Evolutionary conservation across 1,139 yeast genomes (phyloP).

Genomic region (Blastobotrys persicus): DNA sequence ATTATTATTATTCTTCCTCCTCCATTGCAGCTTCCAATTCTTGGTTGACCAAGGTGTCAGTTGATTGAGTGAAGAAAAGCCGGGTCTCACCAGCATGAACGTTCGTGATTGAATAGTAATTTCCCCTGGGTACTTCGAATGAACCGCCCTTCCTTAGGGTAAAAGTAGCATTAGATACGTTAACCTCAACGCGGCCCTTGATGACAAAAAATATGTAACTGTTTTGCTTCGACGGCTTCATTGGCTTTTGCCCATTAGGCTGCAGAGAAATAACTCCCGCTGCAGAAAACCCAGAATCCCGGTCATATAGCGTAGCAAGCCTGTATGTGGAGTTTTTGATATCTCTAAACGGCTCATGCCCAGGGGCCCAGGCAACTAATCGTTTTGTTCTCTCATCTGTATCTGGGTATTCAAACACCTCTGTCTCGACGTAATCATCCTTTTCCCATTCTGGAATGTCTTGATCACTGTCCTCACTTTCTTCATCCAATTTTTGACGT

Average conservation of each 20-base stretch:
- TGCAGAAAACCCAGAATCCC: slow-evolving; percentile 65
- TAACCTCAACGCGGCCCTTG: slow-evolving; percentile 67
- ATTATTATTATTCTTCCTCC: slow-evolving; percentile 4
- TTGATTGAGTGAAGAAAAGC: slow-evolving; percentile 75
- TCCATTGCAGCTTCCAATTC: slow-evolving; percentile 8
- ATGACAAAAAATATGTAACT: slow-evolving; percentile 74
- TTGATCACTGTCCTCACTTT: slow-evolving; percentile 21
- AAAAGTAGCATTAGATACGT: slow-evolving; percentile 57
- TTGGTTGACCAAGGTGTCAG: slow-evolving; percentile 34
- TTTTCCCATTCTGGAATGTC: slow-evolving; percentile 12
- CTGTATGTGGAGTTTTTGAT: slow-evolving; percentile 56
- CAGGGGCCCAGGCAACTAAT: slow-evolving; percentile 69
- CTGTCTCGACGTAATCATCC: slow-evolving; percentile 52
- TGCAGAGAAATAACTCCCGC: slow-evolving; percentile 75
- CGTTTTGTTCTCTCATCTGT: slow-evolving; percentile 46
- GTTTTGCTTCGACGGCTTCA: slow-evolving; percentile 63
- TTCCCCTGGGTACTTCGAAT: slow-evolving; percentile 77
- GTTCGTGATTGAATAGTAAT: slow-evolving; percentile 61
- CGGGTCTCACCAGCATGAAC: slow-evolving; percentile 54
- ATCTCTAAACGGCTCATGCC: slow-evolving; percentile 49
- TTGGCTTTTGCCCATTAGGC: slow-evolving; percentile 52
- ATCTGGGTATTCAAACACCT: slow-evolving; percentile 52
- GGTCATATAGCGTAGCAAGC: slow-evolving; percentile 66
- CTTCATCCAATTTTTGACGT: slow-evolving; percentile 23
- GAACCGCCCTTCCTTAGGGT: slow-evolving; percentile 71